A percentile compares a stretch with the other conserved stretches of the same genome.
These are phyloP conservation scores for Neofusicoccum ribis DNA, from an alignment of 2,329 filamentous ascomycete species.

Conservation along the genomic window DNA sequence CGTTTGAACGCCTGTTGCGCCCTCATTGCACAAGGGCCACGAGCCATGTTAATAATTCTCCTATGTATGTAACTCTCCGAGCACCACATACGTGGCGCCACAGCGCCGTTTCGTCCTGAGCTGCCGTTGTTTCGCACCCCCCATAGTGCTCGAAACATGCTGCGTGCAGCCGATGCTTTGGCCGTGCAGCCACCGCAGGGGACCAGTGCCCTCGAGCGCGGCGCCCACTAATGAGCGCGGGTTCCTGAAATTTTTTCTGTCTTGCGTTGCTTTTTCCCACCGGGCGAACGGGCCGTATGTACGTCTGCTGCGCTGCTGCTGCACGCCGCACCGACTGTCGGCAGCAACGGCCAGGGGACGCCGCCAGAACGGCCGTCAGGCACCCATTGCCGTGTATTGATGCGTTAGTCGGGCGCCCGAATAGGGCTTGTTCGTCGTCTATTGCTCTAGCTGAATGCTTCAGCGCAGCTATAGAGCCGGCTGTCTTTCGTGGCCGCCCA, in stretches of 20 bases:
- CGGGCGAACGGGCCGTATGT: slow-evolving; percentile 4
- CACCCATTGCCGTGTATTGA: background rate
- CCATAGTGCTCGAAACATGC: background rate
- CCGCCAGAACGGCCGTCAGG: background rate
- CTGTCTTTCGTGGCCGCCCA: background rate
- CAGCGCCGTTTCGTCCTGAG: background rate
- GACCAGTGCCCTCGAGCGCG: background rate
- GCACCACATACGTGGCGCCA: slow-evolving; percentile 8
- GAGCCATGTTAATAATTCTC: slow-evolving; percentile 12
- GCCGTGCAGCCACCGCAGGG: background rate
- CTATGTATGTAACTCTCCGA: slow-evolving; percentile 2
- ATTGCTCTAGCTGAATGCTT: background rate
- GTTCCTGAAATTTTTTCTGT: background rate
- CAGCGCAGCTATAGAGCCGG: background rate
- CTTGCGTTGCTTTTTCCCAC: background rate
- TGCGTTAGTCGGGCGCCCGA: background rate
- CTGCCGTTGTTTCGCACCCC: slow-evolving; percentile 1
- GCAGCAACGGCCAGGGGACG: background rate
- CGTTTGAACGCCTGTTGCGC: slow-evolving; percentile 7
- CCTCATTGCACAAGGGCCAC: slow-evolving; percentile 8
- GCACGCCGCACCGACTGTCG: background rate
- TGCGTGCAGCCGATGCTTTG: background rate
- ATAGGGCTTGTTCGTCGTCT: background rate
- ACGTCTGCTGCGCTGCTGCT: background rate
- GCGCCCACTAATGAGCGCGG: background rate